Evolutionary conservation across 495 filamentous ascomycete species (phyloP).

Genomic region (Penicillium daleae): DNA sequence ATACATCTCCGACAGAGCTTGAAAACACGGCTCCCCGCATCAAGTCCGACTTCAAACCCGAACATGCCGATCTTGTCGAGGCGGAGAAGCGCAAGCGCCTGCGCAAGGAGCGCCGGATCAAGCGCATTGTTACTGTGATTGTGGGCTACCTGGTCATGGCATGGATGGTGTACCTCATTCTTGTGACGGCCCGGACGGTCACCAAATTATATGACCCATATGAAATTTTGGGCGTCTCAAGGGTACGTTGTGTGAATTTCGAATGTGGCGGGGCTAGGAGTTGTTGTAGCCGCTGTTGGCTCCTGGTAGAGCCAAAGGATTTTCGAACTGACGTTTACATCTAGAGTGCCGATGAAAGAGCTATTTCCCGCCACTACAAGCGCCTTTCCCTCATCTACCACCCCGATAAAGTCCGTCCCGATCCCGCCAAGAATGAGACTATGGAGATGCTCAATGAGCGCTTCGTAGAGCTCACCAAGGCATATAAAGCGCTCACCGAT

Average conservation of each 20-base stretch:
- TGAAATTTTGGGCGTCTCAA: slow-evolving; percentile 83
- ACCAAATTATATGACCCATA: slow-evolving; percentile 95
- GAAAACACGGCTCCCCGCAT: slow-evolving; percentile 71
- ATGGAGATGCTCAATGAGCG: slow-evolving; percentile 79
- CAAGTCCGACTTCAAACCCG: slow-evolving; percentile 76
- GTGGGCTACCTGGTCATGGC: slow-evolving; percentile 83
- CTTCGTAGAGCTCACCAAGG: slow-evolving; percentile 94
- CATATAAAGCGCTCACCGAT: slow-evolving; percentile 95
- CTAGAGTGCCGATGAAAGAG: slow-evolving; percentile 80
- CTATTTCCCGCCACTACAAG: slow-evolving; percentile 88
- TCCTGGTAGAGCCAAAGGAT: not conserved
- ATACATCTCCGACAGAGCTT: slow-evolving; percentile 48
- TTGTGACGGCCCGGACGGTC: slow-evolving; percentile 70
- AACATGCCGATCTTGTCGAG: slow-evolving; percentile 83
- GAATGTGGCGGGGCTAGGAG: not conserved
- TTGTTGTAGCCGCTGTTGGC: not conserved
- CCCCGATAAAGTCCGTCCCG: slow-evolving; percentile 86
- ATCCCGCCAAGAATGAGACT: slow-evolving; percentile 87
- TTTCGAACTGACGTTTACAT: slow-evolving; percentile 5
- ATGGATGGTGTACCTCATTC: slow-evolving; percentile 90
- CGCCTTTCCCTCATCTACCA: slow-evolving; percentile 84
- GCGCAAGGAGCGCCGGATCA: slow-evolving; percentile 85
- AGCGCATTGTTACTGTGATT: slow-evolving; percentile 77
- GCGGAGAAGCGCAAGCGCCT: slow-evolving; percentile 83
- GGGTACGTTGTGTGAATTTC: slow-evolving; percentile 52